Conservation (phyloP, 306 rosid genomes). For the Corylus avellana region DNA sequence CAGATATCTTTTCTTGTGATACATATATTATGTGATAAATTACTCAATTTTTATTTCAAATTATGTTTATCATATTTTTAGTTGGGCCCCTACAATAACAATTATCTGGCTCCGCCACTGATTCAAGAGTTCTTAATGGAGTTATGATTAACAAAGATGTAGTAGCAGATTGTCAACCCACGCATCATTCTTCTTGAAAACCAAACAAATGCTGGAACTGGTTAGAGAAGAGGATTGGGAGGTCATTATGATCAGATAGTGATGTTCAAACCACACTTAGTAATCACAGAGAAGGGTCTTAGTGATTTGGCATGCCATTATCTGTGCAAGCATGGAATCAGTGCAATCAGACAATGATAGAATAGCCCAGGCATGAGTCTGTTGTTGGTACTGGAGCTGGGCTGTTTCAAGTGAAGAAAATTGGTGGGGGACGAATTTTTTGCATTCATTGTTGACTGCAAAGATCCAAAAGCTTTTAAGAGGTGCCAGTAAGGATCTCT, state of each 20-base stretch:
- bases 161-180: slow-evolving; percentile 81
- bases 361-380: slow-evolving; percentile 89
- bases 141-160: slow-evolving; percentile 97
- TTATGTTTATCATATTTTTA: too few relatives aligned
- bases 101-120: not conserved
- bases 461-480: slow-evolving; percentile 85
- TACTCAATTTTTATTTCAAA: too few relatives aligned
- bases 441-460: slow-evolving; percentile 79
- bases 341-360: slow-evolving; percentile 87
- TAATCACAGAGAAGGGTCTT: slow-evolving; percentile 91
- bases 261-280: slow-evolving; percentile 87
- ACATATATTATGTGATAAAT: too few relatives aligned
- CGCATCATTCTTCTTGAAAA: slow-evolving; percentile 91
- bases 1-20: too few relatives aligned
- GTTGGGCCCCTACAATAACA: too few relatives aligned
- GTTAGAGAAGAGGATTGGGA: slow-evolving; percentile 95
- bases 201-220: slow-evolving; percentile 88
- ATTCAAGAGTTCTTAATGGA: slow-evolving; percentile 81
- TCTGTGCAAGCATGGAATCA: slow-evolving; percentile 80
- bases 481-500: slow-evolving; percentile 90
- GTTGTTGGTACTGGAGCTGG: slow-evolving; percentile 97
- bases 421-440: slow-evolving; percentile 78
- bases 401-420: slow-evolving; percentile 84
- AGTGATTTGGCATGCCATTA: slow-evolving; percentile 97
- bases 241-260: slow-evolving; percentile 76